These are phyloP conservation scores for Kondoa subrosea DNA, from an alignment of 768 basidiomycete species.

Conservation along the genomic window DNA sequence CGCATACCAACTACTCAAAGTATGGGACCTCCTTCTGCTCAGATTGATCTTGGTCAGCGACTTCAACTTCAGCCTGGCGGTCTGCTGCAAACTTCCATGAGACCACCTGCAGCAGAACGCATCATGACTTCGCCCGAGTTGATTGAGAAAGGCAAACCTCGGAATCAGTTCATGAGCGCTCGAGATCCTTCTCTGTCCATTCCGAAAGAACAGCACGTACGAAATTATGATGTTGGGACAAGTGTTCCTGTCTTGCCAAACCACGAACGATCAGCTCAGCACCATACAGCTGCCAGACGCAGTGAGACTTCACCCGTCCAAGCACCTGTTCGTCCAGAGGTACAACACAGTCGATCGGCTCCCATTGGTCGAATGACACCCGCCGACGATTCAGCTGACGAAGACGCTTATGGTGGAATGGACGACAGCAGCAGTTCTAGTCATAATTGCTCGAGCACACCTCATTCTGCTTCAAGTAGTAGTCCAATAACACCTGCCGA, in stretches of 20 bases:
- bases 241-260: neutral
- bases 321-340: neutral
- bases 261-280: neutral
- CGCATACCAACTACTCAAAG: neutral
- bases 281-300: neutral
- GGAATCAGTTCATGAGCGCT: neutral
- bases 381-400: neutral
- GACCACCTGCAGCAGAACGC: neutral
- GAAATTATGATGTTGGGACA: neutral
- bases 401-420: slow-evolving; percentile 4
- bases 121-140: neutral
- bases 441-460: neutral
- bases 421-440: neutral
- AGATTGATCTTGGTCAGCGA: neutral
- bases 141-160: neutral
- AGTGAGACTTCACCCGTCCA: neutral
- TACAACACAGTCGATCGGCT: neutral
- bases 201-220: neutral
- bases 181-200: neutral
- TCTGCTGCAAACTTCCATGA: neutral
- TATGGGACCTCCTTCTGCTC: neutral
- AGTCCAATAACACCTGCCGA: neutral
- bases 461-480: neutral
- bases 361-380: neutral
- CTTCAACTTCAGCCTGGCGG: neutral